Percentiles rank a stretch among this genome's conserved stretches.
phyloP scores from a whole-genome alignment of 495 filamentous ascomycete genomes.

The Glarea lozoyensis region DNA sequence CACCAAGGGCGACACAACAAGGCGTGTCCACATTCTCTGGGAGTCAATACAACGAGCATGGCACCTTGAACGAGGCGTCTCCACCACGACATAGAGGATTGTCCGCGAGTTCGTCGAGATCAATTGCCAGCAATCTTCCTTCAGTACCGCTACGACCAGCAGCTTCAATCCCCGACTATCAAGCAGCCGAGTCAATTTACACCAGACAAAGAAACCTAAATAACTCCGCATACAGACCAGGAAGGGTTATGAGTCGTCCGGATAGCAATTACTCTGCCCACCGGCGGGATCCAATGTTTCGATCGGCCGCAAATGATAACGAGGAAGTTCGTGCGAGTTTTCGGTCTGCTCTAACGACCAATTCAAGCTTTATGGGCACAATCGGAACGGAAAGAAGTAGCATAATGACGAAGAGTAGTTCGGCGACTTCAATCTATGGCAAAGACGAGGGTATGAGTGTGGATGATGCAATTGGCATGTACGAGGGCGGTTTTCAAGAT shows the following conservation, averaged over 20 bases:
- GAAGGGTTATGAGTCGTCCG: conserved; percentile 11
- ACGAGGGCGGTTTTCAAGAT: conserved; percentile 72
- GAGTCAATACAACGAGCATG: conserved; percentile 22
- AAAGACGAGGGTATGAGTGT: conserved; percentile 71
- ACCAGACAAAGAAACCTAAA: conserved; percentile 17
- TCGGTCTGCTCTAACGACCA: conserved; percentile 59
- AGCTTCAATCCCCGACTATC: conserved; percentile 20
- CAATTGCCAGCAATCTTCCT: conserved; percentile 30
- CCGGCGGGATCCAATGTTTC: conserved; percentile 30
- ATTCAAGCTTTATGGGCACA: conserved; percentile 59
- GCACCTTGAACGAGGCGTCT: conserved; percentile 13
- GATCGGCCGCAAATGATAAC: conserved; percentile 29
- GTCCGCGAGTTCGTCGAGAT: conserved; percentile 37
- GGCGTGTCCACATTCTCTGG: conserved; percentile 23
- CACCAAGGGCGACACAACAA: conserved; percentile 20
- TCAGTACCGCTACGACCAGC: conserved; percentile 19
- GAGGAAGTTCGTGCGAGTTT: conserved; percentile 62
- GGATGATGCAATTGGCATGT: conserved; percentile 92
- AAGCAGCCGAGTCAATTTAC: conserved; percentile 18
- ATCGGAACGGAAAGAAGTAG: conserved; percentile 74
- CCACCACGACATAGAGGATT: conserved; percentile 32
- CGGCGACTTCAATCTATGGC: conserved; percentile 54
- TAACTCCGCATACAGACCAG: conserved; percentile 10
- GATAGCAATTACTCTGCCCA: conserved; percentile 19
- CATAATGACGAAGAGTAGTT: conserved; percentile 71